Evolutionary conservation across 768 basidiomycete genomes (phyloP).

Genomic region (Podaxis sp.): DNA sequence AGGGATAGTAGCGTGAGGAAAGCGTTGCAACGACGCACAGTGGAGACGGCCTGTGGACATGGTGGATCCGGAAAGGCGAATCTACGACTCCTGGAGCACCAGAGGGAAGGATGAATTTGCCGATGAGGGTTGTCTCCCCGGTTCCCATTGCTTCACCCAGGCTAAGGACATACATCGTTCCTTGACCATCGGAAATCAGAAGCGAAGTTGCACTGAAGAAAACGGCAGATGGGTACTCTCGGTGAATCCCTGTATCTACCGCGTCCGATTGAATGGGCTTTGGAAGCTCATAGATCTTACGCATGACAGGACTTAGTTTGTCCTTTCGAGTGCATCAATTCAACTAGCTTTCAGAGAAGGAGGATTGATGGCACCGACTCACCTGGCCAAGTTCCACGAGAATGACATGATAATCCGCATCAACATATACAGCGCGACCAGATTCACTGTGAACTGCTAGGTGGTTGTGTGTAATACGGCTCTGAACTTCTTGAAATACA

Average conservation of each 20-base stretch:
- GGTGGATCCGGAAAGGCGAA: slow-evolving; percentile 45
- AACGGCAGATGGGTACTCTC: slow-evolving; percentile 73
- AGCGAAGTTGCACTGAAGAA: slow-evolving; percentile 50
- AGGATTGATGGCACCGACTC: slow-evolving; percentile 26
- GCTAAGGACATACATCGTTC: slow-evolving; percentile 58
- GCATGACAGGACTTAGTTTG: slow-evolving; percentile 48
- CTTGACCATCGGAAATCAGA: slow-evolving; percentile 69
- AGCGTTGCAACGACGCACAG: slow-evolving; percentile 44
- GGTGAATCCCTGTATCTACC: slow-evolving; percentile 35
- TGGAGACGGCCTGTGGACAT: slow-evolving; percentile 35
- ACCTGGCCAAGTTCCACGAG: slow-evolving; percentile 58
- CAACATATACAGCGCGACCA: slow-evolving; percentile 62
- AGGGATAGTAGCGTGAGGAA: slow-evolving; percentile 54
- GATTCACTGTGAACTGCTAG: slow-evolving; percentile 48
- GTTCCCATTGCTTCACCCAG: background rate
- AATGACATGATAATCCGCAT: slow-evolving; percentile 59
- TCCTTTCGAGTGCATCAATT: slow-evolving; percentile 33
- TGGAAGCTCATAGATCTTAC: slow-evolving; percentile 59
- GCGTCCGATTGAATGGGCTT: slow-evolving; percentile 40
- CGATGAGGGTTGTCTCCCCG: slow-evolving; percentile 31
- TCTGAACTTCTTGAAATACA: slow-evolving; percentile 80
- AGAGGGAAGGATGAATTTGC: slow-evolving; percentile 47
- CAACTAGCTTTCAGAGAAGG: slow-evolving; percentile 12
- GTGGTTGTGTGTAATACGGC: slow-evolving; percentile 84
- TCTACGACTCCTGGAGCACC: slow-evolving; percentile 31